Evolutionary conservation across 2,329 filamentous ascomycete genomes (phyloP).

Genomic region (Neofusicoccum laricinum): DNA sequence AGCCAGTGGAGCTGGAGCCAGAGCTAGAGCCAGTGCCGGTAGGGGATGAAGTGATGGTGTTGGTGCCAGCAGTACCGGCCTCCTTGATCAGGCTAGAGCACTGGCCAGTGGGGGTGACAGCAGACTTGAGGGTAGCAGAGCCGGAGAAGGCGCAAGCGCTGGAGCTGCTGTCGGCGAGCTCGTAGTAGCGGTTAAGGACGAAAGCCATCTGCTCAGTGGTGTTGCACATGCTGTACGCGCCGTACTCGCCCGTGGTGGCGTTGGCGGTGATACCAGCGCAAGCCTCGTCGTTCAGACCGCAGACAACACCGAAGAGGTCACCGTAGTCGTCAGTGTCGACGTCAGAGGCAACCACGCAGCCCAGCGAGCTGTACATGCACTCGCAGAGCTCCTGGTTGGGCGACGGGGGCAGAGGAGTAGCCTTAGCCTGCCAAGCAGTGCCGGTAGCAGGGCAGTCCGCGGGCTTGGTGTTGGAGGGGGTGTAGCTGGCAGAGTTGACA

Average conservation of each 20-base stretch:
- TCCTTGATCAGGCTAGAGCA: constrained; percentile 61
- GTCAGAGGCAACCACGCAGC: constrained; percentile 62
- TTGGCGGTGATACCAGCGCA: constrained; percentile 70
- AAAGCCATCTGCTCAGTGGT: constrained; percentile 68
- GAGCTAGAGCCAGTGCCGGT: constrained; percentile 33
- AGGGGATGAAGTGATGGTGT: constrained; percentile 51
- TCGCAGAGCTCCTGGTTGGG: constrained; percentile 76
- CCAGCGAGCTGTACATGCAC: constrained; percentile 72
- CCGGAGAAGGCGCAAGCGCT: constrained; percentile 71
- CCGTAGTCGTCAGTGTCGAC: constrained; percentile 60
- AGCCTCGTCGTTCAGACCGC: constrained; percentile 53
- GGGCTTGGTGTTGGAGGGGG: constrained; percentile 64
- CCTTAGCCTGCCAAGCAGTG: constrained; percentile 65
- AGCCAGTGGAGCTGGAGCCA: constrained; percentile 23
- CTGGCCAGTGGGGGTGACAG: constrained; percentile 43
- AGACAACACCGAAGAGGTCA: constrained; percentile 71
- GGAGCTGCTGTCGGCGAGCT: constrained; percentile 50
- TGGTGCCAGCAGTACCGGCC: constrained; percentile 61
- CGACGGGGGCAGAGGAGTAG: constrained; percentile 69
- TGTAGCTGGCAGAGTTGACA: constrained; percentile 67
- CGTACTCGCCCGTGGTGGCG: constrained; percentile 66
- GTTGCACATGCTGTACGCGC: constrained; percentile 75
- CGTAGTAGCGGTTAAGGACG: constrained; percentile 72
- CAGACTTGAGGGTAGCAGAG: constrained; percentile 56
- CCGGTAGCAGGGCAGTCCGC: constrained; percentile 68